A percentile compares a stretch with the other conserved stretches of the same genome.
Evolutionary conservation across 768 basidiomycete species (phyloP).

Genomic region (Tylopilus balloui): DNA sequence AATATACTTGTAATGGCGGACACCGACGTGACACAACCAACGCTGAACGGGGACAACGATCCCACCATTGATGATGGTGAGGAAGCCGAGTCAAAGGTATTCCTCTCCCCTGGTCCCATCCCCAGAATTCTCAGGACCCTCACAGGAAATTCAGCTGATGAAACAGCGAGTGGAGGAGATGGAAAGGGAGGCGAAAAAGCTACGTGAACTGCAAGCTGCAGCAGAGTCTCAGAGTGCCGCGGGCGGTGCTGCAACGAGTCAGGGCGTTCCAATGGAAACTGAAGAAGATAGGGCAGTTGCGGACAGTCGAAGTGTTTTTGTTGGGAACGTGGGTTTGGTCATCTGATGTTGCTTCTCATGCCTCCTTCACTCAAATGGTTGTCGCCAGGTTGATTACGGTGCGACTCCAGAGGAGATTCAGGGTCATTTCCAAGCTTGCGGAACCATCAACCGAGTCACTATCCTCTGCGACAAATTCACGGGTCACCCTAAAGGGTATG

Average conservation of each 20-base stretch:
- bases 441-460: conserved; percentile 97
- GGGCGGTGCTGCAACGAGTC: conserved; percentile 44
- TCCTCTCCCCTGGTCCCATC: conserved; percentile 2
- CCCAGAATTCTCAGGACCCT: conserved; percentile 12
- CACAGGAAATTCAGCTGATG: conserved; percentile 86
- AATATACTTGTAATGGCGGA: conserved; percentile 44
- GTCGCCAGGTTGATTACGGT: conserved; percentile 85
- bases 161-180: conserved; percentile 91
- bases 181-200: conserved; percentile 85
- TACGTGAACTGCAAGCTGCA: conserved; percentile 81
- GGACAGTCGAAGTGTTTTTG: conserved; percentile 85
- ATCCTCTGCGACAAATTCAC: conserved; percentile 99
- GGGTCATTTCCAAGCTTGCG: conserved; percentile 94
- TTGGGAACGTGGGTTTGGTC: conserved; percentile 81
- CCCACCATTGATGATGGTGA: conserved; percentile 51
- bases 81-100: conserved; percentile 60
- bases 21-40: conserved; percentile 42
- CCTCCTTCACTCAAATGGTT: conserved; percentile 9
- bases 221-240: conserved; percentile 53
- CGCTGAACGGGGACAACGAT: conserved; percentile 30
- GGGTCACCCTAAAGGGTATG: conserved; percentile 95
- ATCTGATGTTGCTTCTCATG: conserved; percentile 1
- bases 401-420: conserved; percentile 99
- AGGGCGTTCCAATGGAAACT: conserved; percentile 56
- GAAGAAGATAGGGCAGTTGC: conserved; percentile 82